Conservation (phyloP, 1,284 basidiomycete species). For the Neolentinus lepideus region DNA sequence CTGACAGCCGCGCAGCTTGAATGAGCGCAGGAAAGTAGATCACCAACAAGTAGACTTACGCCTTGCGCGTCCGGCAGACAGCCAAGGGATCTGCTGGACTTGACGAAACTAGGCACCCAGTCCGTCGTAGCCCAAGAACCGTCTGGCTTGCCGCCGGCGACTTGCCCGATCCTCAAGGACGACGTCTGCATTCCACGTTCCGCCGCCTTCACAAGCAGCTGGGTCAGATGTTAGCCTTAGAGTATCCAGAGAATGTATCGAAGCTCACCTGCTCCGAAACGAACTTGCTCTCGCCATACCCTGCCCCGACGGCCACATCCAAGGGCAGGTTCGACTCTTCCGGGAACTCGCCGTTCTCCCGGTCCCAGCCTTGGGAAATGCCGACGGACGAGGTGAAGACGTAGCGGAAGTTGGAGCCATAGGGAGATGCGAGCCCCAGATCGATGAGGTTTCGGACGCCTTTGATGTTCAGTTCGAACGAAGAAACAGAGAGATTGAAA, state of each 20-base stretch:
- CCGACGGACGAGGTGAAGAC: conserved; percentile 24
- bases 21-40: not conserved
- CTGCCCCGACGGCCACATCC: conserved; percentile 16
- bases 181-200: conserved; percentile 16
- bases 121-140: conserved; percentile 24
- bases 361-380: conserved; percentile 9
- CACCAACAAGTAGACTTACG: too few relatives aligned
- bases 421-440: conserved; percentile 17
- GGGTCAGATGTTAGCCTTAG: not conserved
- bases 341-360: conserved; percentile 15
- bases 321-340: conserved; percentile 20
- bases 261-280: conserved; percentile 17
- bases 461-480: conserved; percentile 27
- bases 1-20: conserved; percentile 1
- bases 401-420: conserved; percentile 12
- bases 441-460: conserved; percentile 29
- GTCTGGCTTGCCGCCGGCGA: conserved; percentile 16
- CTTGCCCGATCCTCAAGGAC: conserved; percentile 24
- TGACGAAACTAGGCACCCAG: conserved; percentile 25
- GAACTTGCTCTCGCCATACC: conserved; percentile 28
- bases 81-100: conserved; percentile 19
- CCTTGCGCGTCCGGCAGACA: conserved; percentile 19
- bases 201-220: conserved; percentile 17
- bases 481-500: conserved; percentile 30
- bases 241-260: not conserved